phyloP scores from a whole-genome alignment of 1,139 yeast genomes.

The Candida glucosophila region DNA sequence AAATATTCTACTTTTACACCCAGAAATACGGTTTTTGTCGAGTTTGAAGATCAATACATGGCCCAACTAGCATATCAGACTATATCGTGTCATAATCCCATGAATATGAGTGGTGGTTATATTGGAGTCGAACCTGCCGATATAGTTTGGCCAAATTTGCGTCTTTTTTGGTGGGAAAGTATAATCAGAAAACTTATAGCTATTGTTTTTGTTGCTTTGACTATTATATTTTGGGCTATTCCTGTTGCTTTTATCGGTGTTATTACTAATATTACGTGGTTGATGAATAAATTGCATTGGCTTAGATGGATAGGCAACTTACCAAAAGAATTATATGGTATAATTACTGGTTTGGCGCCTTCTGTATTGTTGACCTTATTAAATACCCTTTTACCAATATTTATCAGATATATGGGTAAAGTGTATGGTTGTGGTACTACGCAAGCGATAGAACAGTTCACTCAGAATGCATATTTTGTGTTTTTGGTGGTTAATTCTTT shows the following conservation, averaged over 20 bases:
- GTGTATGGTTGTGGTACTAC: slow-evolving; percentile 57
- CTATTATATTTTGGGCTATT: slow-evolving; percentile 73
- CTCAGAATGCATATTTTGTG: slow-evolving; percentile 68
- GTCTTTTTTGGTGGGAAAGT: slow-evolving; percentile 81
- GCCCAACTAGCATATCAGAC: slow-evolving; percentile 68
- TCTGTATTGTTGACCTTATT: slow-evolving; percentile 57
- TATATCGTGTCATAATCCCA: slow-evolving; percentile 43
- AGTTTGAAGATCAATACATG: slow-evolving; percentile 59
- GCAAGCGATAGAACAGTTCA: slow-evolving; percentile 60
- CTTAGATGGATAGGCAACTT: slow-evolving; percentile 56
- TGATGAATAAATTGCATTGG: slow-evolving; percentile 52
- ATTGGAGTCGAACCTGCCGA: slow-evolving; percentile 58
- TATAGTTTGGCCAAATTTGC: slow-evolving; percentile 59
- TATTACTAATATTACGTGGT: slow-evolving; percentile 66
- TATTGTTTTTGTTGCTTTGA: slow-evolving; percentile 46
- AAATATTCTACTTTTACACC: slow-evolving; percentile 35
- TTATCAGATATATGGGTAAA: slow-evolving; percentile 64
- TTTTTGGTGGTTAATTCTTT: slow-evolving; percentile 67
- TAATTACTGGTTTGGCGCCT: slow-evolving; percentile 72
- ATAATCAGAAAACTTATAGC: slow-evolving; percentile 53
- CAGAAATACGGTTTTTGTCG: slow-evolving; percentile 55
- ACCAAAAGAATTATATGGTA: slow-evolving; percentile 50
- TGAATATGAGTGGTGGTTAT: slow-evolving; percentile 38
- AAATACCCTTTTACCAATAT: slow-evolving; percentile 72
- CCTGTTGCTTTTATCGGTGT: slow-evolving; percentile 83